Conservation (phyloP, 331 rosid genomes). For the Erythrophleum ivorense region DNA sequence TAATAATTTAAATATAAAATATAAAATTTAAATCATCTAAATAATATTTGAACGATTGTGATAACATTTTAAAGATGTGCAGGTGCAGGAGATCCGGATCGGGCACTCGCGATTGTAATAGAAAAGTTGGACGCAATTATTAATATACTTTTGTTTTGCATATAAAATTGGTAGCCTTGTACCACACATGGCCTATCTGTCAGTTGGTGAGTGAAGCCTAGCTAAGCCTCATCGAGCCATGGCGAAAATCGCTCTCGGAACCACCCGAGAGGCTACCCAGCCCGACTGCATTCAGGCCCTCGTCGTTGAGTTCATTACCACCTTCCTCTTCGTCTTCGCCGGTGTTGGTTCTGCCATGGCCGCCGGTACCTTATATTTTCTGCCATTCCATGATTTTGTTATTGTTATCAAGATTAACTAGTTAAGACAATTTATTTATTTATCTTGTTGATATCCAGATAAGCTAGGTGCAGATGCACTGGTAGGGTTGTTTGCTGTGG, state of each 20-base stretch:
- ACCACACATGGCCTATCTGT: too few relatives aligned
- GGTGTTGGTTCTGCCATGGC: conserved; percentile 93
- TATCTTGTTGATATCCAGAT: conserved; percentile 40
- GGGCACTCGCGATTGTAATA: neutral
- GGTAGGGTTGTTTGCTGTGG: conserved; percentile 67
- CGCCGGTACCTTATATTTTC: conserved; percentile 40
- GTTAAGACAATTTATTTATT: neutral
- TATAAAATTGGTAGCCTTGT: neutral
- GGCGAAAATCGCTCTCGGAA: conserved; percentile 52
- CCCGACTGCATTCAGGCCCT: conserved; percentile 82
- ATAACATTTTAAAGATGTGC: too few relatives aligned
- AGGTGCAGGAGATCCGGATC: too few relatives aligned
- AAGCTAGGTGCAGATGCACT: conserved; percentile 59
- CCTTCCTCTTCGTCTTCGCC: conserved; percentile 84
- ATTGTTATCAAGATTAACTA: neutral
- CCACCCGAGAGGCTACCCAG: conserved; percentile 57
- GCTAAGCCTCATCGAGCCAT: neutral
- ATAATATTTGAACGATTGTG: too few relatives aligned
- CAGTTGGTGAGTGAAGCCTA: too few relatives aligned
- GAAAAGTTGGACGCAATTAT: neutral
- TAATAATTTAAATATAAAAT: too few relatives aligned
- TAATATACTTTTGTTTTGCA: neutral
- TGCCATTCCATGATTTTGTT: neutral
- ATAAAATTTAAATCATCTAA: too few relatives aligned
- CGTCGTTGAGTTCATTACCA: conserved; percentile 77